Evolutionary conservation across 495 filamentous ascomycete species (phyloP).

Genomic region (Alectoria sarmentosa): DNA sequence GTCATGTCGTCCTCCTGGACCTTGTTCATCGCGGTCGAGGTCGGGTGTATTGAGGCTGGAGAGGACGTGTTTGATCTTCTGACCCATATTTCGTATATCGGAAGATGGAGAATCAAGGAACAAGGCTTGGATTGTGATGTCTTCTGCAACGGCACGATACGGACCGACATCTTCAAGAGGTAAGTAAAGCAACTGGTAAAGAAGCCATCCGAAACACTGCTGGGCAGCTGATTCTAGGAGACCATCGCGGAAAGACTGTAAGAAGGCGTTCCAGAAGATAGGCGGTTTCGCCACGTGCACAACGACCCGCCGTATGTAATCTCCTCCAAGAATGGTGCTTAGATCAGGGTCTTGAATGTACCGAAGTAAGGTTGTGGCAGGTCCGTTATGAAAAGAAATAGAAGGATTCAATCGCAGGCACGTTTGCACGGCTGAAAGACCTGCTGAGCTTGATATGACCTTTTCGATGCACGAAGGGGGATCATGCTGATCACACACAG

Average conservation of each 20-base stretch:
- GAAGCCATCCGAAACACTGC: constrained; percentile 52
- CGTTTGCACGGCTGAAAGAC: constrained; percentile 41
- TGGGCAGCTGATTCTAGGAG: constrained; percentile 35
- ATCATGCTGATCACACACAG: constrained; percentile 44
- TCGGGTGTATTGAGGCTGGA: constrained; percentile 23
- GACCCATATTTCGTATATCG: constrained; percentile 32
- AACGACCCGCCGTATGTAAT: constrained; percentile 48
- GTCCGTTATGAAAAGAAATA: constrained; percentile 43
- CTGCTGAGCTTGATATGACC: constrained; percentile 44
- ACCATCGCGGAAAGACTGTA: constrained; percentile 35
- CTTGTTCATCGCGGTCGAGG: constrained; percentile 16
- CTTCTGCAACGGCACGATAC: constrained; percentile 30
- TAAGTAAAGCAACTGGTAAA: constrained; percentile 47
- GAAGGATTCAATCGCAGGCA: constrained; percentile 46
- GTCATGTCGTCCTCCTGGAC: constrained; percentile 68
- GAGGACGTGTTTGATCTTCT: constrained; percentile 42
- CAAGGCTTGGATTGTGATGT: constrained; percentile 25
- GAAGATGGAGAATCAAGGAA: constrained; percentile 31
- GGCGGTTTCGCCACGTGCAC: constrained; percentile 49
- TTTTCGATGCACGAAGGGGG: constrained; percentile 46
- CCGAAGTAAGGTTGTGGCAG: constrained; percentile 27
- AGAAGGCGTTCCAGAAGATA: constrained; percentile 52
- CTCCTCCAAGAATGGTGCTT: constrained; percentile 47
- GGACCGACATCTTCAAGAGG: constrained; percentile 26
- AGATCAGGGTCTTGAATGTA: constrained; percentile 34